Evolutionary conservation across 352 stramenopile genomes (phyloP), one percentile per base, ranked within the genome.

Genomic region (Phytophthora fragariae): DNA sequence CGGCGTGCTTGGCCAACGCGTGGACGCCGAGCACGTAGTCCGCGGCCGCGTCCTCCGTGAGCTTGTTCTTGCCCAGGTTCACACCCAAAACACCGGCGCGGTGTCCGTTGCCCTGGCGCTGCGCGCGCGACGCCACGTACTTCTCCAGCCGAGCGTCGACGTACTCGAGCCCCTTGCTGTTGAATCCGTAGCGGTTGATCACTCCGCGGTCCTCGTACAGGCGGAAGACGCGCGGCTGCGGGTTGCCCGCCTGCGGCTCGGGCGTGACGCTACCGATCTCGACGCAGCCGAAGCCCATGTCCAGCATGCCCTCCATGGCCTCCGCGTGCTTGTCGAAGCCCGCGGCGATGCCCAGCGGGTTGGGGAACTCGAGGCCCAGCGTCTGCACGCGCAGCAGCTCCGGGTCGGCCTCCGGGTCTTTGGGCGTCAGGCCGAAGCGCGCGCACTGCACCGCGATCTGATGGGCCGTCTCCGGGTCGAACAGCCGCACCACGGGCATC

Each of bases 111-210:
- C 61, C 56, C 58, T 79, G 67, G 29, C 72, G 77, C 19, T 73
- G 63, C 6, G 60, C 80, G 19, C 86, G 77, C 1, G 71, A 79
- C 0, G 53, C 62, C 3, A 92, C 76, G 68, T 95, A 97, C 15
- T 29, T 61, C 27, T 91, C 69, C 0, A 98, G 79, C 12, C 89
- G 75, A 21, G 80, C 70, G n/a, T 85, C 72, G 0, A 99, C 97
- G 15, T 72, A 73, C 17, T 94, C 86, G 5, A 97, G 68, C 0
- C 98, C 98, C 27, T 96, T 77, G 71, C 90, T 98, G 88, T 99
- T 99, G 81, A 99, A 99, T 46, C 97, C 98, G 82, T 99, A 99
- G 65, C 97, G 89, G 76, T 99, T 99, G 79, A 99, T 99, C 35
- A 99, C 93, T 7, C 84, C 97, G 19, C 82, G 71, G 78, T 99